These are phyloP conservation scores for Pholiota molesta DNA, from an alignment of 768 basidiomycete species.

Conservation along the genomic window DNA sequence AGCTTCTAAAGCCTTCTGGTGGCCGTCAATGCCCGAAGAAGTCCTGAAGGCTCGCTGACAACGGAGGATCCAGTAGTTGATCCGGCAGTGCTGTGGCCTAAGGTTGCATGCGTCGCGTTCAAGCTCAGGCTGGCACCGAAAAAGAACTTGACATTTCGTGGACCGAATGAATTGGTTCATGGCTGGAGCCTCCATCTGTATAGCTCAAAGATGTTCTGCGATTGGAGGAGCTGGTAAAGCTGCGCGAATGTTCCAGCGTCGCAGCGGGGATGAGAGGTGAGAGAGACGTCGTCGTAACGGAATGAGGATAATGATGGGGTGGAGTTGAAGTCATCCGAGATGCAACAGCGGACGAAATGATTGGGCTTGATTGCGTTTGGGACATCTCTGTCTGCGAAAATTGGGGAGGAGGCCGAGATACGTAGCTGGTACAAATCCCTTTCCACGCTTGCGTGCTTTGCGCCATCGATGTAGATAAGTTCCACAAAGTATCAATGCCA, in stretches of 20 bases:
- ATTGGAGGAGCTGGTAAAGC: conserved; percentile 18
- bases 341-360: conserved; percentile 18
- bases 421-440: conserved; percentile 16
- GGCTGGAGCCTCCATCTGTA: conserved; percentile 14
- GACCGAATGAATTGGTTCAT: conserved; percentile 15
- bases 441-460: conserved; percentile 23
- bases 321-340: conserved; percentile 17
- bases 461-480: conserved; percentile 22
- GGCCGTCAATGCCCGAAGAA: conserved; percentile 25
- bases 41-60: conserved; percentile 13
- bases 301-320: conserved; percentile 5
- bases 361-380: conserved; percentile 23
- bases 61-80: background rate
- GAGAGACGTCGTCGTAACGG: conserved; percentile 6
- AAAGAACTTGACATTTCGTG: conserved; percentile 16
- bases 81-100: conserved; percentile 4
- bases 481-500: conserved; percentile 22
- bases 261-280: conserved; percentile 20
- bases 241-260: conserved; percentile 11
- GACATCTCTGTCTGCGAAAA: conserved; percentile 20
- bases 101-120: conserved; percentile 6
- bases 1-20: conserved; percentile 30
- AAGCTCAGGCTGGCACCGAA: conserved; percentile 2
- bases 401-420: conserved; percentile 10
- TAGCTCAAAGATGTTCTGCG: conserved; percentile 18